phyloP scores from a whole-genome alignment of 371 early-diverging fungal species.

The Apophysomyces ossiformis region DNA sequence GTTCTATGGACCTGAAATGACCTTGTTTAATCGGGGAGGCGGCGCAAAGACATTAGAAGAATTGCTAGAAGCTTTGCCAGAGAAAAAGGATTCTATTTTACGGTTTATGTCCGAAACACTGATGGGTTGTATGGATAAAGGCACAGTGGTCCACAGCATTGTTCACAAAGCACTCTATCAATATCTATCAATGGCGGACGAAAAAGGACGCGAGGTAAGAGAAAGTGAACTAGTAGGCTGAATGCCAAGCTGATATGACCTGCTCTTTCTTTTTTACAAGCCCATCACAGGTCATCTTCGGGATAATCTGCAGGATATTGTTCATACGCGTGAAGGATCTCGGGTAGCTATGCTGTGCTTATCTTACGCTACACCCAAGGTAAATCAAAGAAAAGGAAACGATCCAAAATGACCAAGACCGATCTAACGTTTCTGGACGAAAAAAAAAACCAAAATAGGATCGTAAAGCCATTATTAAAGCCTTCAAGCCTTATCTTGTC shows the following conservation, averaged over 20 bases:
- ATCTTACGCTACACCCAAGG: slow-evolving; percentile 77
- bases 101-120: slow-evolving; percentile 75
- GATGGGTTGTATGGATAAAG: slow-evolving; percentile 80
- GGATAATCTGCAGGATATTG: slow-evolving; percentile 83
- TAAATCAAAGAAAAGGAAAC: background rate
- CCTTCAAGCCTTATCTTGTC: slow-evolving; percentile 81
- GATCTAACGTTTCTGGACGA: too few relatives aligned
- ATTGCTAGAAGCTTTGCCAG: slow-evolving; percentile 69
- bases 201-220: slow-evolving; percentile 60
- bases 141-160: slow-evolving; percentile 81
- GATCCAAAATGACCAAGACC: too few relatives aligned
- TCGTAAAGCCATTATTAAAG: slow-evolving; percentile 87
- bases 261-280: slow-evolving; percentile 19
- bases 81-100: slow-evolving; percentile 79
- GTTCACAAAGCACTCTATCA: slow-evolving; percentile 89
- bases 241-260: background rate
- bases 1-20: slow-evolving; percentile 93
- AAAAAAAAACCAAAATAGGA: slow-evolving; percentile 64
- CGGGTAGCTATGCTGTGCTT: slow-evolving; percentile 84
- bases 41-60: slow-evolving; percentile 66
- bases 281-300: slow-evolving; percentile 79
- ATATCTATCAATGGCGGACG: slow-evolving; percentile 71
- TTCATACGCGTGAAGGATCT: slow-evolving; percentile 93
- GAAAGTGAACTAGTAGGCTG: background rate
- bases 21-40: slow-evolving; percentile 63